Conservation (phyloP, 805 yeast genomes). For the Zygoascus biomembranicola region DNA sequence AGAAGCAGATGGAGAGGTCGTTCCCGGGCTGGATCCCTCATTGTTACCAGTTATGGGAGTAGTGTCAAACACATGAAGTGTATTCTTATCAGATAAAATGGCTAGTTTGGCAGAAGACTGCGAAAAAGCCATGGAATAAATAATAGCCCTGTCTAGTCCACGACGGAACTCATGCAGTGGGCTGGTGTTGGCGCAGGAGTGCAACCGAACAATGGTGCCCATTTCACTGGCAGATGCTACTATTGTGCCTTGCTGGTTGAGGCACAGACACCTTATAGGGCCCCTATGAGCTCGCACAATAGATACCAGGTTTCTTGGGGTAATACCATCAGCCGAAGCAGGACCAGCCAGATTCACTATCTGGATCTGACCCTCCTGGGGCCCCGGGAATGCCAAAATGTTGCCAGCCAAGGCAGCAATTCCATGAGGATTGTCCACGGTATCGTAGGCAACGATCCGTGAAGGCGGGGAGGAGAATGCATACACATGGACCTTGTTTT, state of each 20-base stretch:
- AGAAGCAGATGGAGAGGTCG: conserved; percentile 7
- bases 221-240: conserved; percentile 75
- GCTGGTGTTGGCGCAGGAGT: conserved; percentile 59
- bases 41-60: conserved; percentile 6
- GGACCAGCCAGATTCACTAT: conserved; percentile 54
- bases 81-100: conserved; percentile 79
- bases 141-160: conserved; percentile 77
- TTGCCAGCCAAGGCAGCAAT: conserved; percentile 48
- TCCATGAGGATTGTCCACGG: conserved; percentile 55
- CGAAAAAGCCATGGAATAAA: conserved; percentile 78
- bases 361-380: conserved; percentile 70
- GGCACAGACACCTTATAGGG: conserved; percentile 50
- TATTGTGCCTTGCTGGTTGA: conserved; percentile 56
- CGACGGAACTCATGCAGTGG: conserved; percentile 79
- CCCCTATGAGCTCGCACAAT: conserved; percentile 74
- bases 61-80: conserved; percentile 78
- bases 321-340: conserved; percentile 39
- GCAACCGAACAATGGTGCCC: conserved; percentile 74
- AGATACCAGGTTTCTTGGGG: conserved; percentile 53
- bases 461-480: conserved; percentile 77
- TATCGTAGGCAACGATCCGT: conserved; percentile 54
- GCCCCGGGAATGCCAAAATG: conserved; percentile 69
- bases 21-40: background rate
- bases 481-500: conserved; percentile 61
- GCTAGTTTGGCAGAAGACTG: conserved; percentile 72